These are phyloP conservation scores for Gossypium arboreum DNA, from an alignment of 345 rosid species.

Conservation along the genomic window DNA sequence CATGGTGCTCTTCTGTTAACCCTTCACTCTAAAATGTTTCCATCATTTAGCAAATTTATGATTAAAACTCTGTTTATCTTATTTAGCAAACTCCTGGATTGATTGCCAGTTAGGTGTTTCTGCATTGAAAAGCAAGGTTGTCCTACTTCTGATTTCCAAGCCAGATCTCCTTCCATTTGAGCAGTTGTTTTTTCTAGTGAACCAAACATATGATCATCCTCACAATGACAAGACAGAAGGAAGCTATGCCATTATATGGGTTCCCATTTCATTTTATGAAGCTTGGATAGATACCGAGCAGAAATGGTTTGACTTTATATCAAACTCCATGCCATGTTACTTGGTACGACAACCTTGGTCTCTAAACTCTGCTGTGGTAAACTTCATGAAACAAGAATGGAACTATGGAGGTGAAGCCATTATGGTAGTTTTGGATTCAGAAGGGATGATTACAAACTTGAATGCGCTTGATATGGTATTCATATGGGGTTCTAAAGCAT, in stretches of 20 bases:
- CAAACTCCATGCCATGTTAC: conserved; percentile 59
- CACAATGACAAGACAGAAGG: conserved; percentile 29
- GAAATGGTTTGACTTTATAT: conserved; percentile 35
- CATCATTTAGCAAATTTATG: conserved; percentile 48
- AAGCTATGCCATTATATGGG: conserved; percentile 55
- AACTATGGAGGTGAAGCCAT: conserved; percentile 38
- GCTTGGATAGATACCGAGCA: conserved; percentile 53
- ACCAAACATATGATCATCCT: conserved; percentile 52
- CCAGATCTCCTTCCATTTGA: conserved; percentile 51
- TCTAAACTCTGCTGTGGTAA: conserved; percentile 42
- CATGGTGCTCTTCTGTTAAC: not conserved
- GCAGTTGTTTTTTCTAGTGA: conserved; percentile 50
- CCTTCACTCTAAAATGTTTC: conserved; percentile 25
- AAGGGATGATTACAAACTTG: conserved; percentile 47
- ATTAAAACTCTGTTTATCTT: conserved; percentile 24
- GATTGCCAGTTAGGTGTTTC: conserved; percentile 20
- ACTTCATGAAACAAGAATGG: conserved; percentile 55
- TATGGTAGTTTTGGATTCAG: conserved; percentile 53
- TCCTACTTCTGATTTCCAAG: conserved; percentile 57
- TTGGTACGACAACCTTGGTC: conserved; percentile 51
- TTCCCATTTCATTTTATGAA: conserved; percentile 41
- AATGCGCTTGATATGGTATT: conserved; percentile 69
- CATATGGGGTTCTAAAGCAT: conserved; percentile 72
- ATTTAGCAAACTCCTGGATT: conserved; percentile 6
- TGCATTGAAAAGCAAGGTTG: conserved; percentile 56